These are phyloP conservation scores for Rhizopogon roseolus DNA, from an alignment of 768 basidiomycete genomes.

Conservation along the genomic window DNA sequence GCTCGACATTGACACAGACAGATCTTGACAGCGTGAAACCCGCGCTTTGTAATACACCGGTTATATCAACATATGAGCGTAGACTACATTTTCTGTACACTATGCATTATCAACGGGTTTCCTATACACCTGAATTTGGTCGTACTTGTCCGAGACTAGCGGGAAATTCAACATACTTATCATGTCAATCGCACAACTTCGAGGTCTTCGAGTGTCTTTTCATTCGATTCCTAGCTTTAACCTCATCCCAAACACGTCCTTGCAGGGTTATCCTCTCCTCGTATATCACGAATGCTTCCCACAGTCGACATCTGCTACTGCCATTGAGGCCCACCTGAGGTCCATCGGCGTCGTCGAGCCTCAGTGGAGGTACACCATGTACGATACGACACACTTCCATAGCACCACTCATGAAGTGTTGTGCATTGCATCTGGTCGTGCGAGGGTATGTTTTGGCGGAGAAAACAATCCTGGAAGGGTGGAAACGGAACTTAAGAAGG, in stretches of 20 bases:
- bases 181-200: constrained; percentile 15
- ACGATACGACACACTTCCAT: constrained; percentile 36
- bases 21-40: too few species aligned
- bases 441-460: constrained; percentile 36
- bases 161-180: neutral
- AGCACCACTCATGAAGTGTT: constrained; percentile 40
- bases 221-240: constrained; percentile 29
- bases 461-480: constrained; percentile 29
- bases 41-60: too few species aligned
- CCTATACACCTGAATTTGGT: too few species aligned
- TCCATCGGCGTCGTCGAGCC: constrained; percentile 30
- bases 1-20: too few species aligned
- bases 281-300: constrained; percentile 32
- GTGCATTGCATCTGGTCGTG: constrained; percentile 28
- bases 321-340: constrained; percentile 31
- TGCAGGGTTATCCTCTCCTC: constrained; percentile 29
- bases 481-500: constrained; percentile 24
- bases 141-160: too few species aligned
- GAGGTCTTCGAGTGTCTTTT: constrained; percentile 19
- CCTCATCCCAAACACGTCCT: constrained; percentile 33
- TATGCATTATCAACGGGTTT: too few species aligned
- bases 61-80: too few species aligned
- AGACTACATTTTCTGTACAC: too few species aligned
- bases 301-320: constrained; percentile 10
- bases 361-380: constrained; percentile 40